Conservation (phyloP, 2,329 filamentous ascomycete species). For the Tolypocladium pustulatum region DNA sequence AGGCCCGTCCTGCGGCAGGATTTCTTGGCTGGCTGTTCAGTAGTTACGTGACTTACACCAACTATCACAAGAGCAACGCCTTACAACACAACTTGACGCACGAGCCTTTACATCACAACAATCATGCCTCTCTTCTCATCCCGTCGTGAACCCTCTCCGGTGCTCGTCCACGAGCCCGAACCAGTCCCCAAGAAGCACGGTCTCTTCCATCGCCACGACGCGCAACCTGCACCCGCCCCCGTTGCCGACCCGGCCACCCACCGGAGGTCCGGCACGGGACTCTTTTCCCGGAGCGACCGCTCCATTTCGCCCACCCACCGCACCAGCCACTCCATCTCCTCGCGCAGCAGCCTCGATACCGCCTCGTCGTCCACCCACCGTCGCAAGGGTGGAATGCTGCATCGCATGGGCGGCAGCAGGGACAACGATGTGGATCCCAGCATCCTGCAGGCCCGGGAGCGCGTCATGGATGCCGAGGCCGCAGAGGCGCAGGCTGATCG, state of each 20-base stretch:
- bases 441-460: slow-evolving; percentile 50
- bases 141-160: slow-evolving; percentile 17
- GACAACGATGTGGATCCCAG: slow-evolving; percentile 45
- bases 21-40: neutral
- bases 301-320: slow-evolving; percentile 2
- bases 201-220: slow-evolving; percentile 23
- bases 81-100: neutral
- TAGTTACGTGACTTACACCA: neutral
- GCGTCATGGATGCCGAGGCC: slow-evolving; percentile 49
- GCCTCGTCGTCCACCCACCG: slow-evolving; percentile 2
- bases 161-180: slow-evolving; percentile 12
- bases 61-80: neutral
- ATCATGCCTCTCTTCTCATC: slow-evolving; percentile 21
- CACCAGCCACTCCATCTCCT: slow-evolving; percentile 8
- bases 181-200: slow-evolving; percentile 21
- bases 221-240: slow-evolving; percentile 12
- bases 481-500: slow-evolving; percentile 57
- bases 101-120: neutral
- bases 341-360: slow-evolving; percentile 2
- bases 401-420: slow-evolving; percentile 30
- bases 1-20: neutral
- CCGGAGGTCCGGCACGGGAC: slow-evolving; percentile 1
- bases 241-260: slow-evolving; percentile 2
- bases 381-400: slow-evolving; percentile 20
- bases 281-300: slow-evolving; percentile 5